phyloP scores from a whole-genome alignment of 805 yeast genomes.

The Wickerhamomyces subpelliculosus region DNA sequence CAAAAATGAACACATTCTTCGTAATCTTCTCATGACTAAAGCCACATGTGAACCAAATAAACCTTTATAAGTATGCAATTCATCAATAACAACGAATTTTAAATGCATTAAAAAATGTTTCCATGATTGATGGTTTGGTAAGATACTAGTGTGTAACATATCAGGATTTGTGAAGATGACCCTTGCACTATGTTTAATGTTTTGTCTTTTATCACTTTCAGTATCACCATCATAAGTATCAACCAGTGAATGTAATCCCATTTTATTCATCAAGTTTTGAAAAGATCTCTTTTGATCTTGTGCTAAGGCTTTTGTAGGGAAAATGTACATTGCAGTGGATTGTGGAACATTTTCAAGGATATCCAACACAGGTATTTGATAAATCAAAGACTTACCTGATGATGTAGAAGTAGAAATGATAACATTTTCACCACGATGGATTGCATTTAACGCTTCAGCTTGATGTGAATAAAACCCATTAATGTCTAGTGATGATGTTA shows the following conservation, averaged over 20 bases:
- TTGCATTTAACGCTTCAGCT: slow-evolving; percentile 60
- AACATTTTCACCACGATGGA: slow-evolving; percentile 54
- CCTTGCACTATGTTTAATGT: slow-evolving; percentile 56
- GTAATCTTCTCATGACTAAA: slow-evolving; percentile 69
- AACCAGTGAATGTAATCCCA: slow-evolving; percentile 46
- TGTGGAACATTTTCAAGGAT: slow-evolving; percentile 33
- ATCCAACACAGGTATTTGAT: slow-evolving; percentile 76
- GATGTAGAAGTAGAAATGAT: slow-evolving; percentile 94
- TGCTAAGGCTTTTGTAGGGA: slow-evolving; percentile 96
- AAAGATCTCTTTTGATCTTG: slow-evolving; percentile 93
- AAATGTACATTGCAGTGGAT: slow-evolving; percentile 73
- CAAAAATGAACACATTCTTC: slow-evolving; percentile 50
- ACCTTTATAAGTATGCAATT: slow-evolving; percentile 83
- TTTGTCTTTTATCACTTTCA: slow-evolving; percentile 42
- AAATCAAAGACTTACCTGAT: slow-evolving; percentile 90
- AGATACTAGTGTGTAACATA: slow-evolving; percentile 75
- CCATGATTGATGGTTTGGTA: slow-evolving; percentile 79
- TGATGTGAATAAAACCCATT: slow-evolving; percentile 73
- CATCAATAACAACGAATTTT: slow-evolving; percentile 73
- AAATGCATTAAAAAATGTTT: slow-evolving; percentile 54
- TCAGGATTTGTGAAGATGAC: slow-evolving; percentile 95
- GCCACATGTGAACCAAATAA: slow-evolving; percentile 92
- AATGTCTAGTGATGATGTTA: slow-evolving; percentile 43
- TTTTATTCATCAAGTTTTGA: slow-evolving; percentile 42
- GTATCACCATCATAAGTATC: slow-evolving; percentile 97